Evolutionary conservation across 2,329 filamentous ascomycete species (phyloP).

Genomic region (Paracamarosporium sp.): DNA sequence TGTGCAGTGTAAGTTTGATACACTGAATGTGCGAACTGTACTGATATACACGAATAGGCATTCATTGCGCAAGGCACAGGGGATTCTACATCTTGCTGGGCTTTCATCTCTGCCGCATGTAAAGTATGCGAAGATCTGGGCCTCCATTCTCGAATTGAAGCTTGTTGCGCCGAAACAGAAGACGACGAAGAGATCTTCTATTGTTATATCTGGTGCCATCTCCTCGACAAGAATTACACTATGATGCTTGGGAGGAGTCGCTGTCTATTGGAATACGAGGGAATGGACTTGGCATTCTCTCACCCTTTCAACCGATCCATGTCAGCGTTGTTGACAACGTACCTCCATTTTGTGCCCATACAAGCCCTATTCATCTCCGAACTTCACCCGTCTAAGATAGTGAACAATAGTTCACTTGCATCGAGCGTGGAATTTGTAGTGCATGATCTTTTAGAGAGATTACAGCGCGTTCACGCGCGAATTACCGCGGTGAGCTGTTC

Average conservation of each 20-base stretch:
- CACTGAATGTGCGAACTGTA: background rate
- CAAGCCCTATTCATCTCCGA: slow-evolving; percentile 23
- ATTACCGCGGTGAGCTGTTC: slow-evolving; percentile 15
- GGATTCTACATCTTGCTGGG: slow-evolving; percentile 26
- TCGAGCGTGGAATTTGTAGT: slow-evolving; percentile 21
- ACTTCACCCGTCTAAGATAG: slow-evolving; percentile 19
- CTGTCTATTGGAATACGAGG: slow-evolving; percentile 21
- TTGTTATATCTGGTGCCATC: slow-evolving; percentile 28
- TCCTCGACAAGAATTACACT: slow-evolving; percentile 30
- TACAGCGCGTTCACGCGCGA: slow-evolving; percentile 17
- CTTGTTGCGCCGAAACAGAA: slow-evolving; percentile 16
- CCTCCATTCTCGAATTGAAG: slow-evolving; percentile 18
- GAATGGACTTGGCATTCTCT: slow-evolving; percentile 19
- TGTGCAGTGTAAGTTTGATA: slow-evolving; percentile 25
- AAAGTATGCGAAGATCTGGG: slow-evolving; percentile 27
- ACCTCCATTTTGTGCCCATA: slow-evolving; percentile 23
- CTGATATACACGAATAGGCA: slow-evolving; percentile 11
- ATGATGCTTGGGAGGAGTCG: slow-evolving; percentile 29
- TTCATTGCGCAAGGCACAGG: slow-evolving; percentile 26
- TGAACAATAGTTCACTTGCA: slow-evolving; percentile 16
- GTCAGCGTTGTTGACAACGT: slow-evolving; percentile 21
- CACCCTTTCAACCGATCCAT: slow-evolving; percentile 15
- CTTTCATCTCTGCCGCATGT: slow-evolving; percentile 24
- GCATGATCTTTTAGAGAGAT: slow-evolving; percentile 15
- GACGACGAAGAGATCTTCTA: slow-evolving; percentile 22